Evolutionary conservation across 2,329 filamentous ascomycete species (phyloP), one percentile per base, ranked within the genome.

Genomic region (Fusarium tricinctum): DNA sequence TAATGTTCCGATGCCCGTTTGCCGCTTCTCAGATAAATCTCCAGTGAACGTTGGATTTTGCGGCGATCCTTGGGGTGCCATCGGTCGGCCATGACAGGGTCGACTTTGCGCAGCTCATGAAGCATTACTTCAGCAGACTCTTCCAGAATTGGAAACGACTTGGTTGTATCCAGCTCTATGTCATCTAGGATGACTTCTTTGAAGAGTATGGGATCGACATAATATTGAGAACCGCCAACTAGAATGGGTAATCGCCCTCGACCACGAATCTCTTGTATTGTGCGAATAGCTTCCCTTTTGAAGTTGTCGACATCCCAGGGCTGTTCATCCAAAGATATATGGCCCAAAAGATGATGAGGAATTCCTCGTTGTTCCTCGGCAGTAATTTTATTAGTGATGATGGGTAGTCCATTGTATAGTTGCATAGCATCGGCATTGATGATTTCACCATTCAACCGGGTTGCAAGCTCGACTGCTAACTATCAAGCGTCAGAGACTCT

Each of bases 381-480:
- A 0, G 92, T 88, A 60, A 98, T 92, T 77, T 98, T 97, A 79
- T 99, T 99, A 26, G 96, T 99, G 72, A 98, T 95, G 68, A 98
- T 91, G 7, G 96, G 94, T 43, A 99, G 83, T 4, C 96, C 96
- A 53, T 88, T 86, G 78, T 99, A 99, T 81, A 99, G 89, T 78
- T 99, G 96, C 94, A 99, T 97, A 39, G 96, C 96, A 83, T 99
- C 96, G 46, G 93, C 93, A 77, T 99, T 99, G 81, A 99, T 94
- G 52, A 99, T 88, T 79, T 99, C 96, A 75, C 97, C 96, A 78
- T 96, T 90, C 80, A 94, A 94, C 22, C 86, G 88, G 42, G 85
- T 85, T 1, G 97, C 96, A 51, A 99, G 82, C 67, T 97, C 93
- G 40, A 99, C 91, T 10, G 96, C 96, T 70, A 97, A 87, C 94